A percentile compares a stretch with the other conserved stretches of the same genome.
Evolutionary conservation across 768 basidiomycete genomes (phyloP).

Genomic region (Hysterangium stoloniferum): DNA sequence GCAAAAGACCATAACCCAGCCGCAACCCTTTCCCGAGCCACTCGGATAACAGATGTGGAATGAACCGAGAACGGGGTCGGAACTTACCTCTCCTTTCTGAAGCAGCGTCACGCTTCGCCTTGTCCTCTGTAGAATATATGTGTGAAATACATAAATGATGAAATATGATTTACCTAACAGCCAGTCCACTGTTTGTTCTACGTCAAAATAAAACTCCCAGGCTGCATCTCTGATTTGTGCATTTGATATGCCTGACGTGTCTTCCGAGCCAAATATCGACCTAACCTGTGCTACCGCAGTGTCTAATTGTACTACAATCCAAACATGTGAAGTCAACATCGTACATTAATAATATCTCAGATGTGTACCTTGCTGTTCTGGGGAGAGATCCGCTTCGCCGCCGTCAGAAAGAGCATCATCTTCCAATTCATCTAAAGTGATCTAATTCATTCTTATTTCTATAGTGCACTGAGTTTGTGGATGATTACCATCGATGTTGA

Average conservation of each 20-base stretch:
- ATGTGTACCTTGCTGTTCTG: slow-evolving; percentile 67
- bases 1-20: background rate
- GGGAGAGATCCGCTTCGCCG: slow-evolving; percentile 72
- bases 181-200: slow-evolving; percentile 68
- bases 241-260: slow-evolving; percentile 63
- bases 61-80: slow-evolving; percentile 21
- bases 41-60: slow-evolving; percentile 17
- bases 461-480: background rate
- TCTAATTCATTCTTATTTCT: background rate
- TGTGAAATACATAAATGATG: background rate
- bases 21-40: background rate
- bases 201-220: slow-evolving; percentile 86
- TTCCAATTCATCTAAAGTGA: slow-evolving; percentile 68
- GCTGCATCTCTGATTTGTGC: slow-evolving; percentile 66
- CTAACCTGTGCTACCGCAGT: slow-evolving; percentile 64
- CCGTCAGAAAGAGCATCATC: slow-evolving; percentile 75
- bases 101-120: slow-evolving; percentile 51
- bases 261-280: slow-evolving; percentile 56
- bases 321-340: slow-evolving; percentile 7
- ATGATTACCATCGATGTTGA: slow-evolving; percentile 70
- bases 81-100: slow-evolving; percentile 83
- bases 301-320: slow-evolving; percentile 50
- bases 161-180: slow-evolving; percentile 44
- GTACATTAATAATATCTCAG: background rate
- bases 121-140: slow-evolving; percentile 47